Evolutionary conservation across 2,329 filamentous ascomycete genomes (phyloP).

Genomic region (Apiospora arundinis): DNA sequence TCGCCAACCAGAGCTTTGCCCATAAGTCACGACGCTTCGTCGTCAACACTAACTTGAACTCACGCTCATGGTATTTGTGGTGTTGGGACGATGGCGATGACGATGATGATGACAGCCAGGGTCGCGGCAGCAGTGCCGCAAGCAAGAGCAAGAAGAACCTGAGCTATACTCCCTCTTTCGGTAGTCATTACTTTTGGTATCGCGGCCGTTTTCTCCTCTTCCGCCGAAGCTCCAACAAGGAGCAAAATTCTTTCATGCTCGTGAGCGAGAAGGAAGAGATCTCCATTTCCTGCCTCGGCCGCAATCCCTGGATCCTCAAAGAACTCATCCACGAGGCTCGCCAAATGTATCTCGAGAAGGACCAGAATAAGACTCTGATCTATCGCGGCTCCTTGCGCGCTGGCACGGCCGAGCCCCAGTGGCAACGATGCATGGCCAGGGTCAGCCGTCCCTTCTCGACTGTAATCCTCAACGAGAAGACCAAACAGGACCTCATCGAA

Average conservation of each 20-base stretch:
- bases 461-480: slow-evolving; percentile 66
- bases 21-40: slow-evolving; percentile 66
- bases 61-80: slow-evolving; percentile 56
- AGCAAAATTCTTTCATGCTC: slow-evolving; percentile 46
- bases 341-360: slow-evolving; percentile 59
- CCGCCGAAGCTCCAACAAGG: slow-evolving; percentile 55
- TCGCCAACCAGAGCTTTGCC: slow-evolving; percentile 67
- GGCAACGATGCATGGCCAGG: slow-evolving; percentile 68
- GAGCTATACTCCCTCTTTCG: slow-evolving; percentile 71
- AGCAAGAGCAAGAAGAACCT: slow-evolving; percentile 56
- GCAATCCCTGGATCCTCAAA: slow-evolving; percentile 66
- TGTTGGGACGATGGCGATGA: slow-evolving; percentile 52
- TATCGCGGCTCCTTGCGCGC: slow-evolving; percentile 61
- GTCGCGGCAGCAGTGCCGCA: slow-evolving; percentile 40
- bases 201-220: slow-evolving; percentile 64
- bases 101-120: slow-evolving; percentile 45
- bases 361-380: slow-evolving; percentile 68
- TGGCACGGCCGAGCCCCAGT: slow-evolving; percentile 52
- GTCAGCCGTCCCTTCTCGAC: slow-evolving; percentile 68
- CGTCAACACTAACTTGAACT: slow-evolving; percentile 67
- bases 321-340: slow-evolving; percentile 66
- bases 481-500: slow-evolving; percentile 64
- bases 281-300: slow-evolving; percentile 66
- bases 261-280: slow-evolving; percentile 64
- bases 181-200: slow-evolving; percentile 74